Evolutionary conservation across 2,329 filamentous ascomycete genomes (phyloP).

Genomic region (Chaetomiaceae sp.): DNA sequence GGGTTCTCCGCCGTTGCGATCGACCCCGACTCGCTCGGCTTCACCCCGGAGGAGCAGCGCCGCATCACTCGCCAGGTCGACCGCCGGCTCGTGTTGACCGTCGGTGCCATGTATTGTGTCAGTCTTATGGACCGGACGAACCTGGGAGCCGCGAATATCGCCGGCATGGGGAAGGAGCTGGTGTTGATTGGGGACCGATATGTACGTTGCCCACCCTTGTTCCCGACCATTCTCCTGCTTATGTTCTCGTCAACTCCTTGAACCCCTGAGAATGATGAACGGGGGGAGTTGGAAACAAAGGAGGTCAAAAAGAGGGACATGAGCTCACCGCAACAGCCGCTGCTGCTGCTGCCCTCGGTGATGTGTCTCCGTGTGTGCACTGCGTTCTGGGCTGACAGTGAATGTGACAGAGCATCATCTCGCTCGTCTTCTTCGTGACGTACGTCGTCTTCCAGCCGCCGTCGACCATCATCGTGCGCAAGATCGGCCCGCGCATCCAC

Average conservation of each 20-base stretch:
- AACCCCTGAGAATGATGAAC: too few relatives aligned
- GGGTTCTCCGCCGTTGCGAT: neutral
- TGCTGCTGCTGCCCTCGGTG: too few relatives aligned
- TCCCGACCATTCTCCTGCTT: neutral
- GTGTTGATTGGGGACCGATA: slow-evolving; percentile 41
- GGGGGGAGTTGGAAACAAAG: neutral
- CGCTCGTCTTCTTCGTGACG: slow-evolving; percentile 67
- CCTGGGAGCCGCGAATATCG: slow-evolving; percentile 64
- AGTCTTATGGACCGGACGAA: slow-evolving; percentile 77
- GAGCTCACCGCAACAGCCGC: too few relatives aligned
- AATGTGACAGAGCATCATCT: slow-evolving; percentile 51
- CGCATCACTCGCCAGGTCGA: slow-evolving; percentile 66
- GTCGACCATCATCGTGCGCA: slow-evolving; percentile 61
- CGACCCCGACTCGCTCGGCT: slow-evolving; percentile 37
- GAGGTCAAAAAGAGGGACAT: neutral
- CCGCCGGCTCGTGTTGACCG: slow-evolving; percentile 53
- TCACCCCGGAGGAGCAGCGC: slow-evolving; percentile 56
- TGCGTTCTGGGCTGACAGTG: neutral
- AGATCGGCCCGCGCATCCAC: slow-evolving; percentile 56
- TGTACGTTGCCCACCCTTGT: slow-evolving; percentile 27
- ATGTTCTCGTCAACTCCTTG: too few relatives aligned
- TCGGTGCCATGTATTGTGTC: slow-evolving; percentile 65
- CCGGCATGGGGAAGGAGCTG: slow-evolving; percentile 51
- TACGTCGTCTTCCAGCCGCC: slow-evolving; percentile 68
- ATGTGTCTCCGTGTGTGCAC: too few relatives aligned